phyloP scores from a whole-genome alignment of 2,329 filamentous ascomycete genomes.

The Sporothrix pseudoabietina region DNA sequence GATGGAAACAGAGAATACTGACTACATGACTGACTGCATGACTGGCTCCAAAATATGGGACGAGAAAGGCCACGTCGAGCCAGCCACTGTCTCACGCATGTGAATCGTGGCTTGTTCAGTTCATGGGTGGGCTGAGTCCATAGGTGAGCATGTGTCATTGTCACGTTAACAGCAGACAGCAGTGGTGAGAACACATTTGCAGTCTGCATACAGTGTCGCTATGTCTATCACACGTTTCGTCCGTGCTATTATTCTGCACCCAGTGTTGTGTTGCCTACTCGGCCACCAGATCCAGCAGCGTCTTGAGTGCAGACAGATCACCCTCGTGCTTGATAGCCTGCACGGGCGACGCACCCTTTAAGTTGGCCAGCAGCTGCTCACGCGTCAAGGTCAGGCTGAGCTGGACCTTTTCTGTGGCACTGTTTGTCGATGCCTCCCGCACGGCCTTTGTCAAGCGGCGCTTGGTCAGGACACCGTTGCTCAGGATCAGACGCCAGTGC shows the following conservation, averaged over 20 bases:
- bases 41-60: not conserved
- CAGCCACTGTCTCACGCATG: conserved; percentile 20
- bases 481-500: conserved; percentile 20
- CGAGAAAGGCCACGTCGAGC: not conserved
- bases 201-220: not conserved
- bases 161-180: not conserved
- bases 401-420: not conserved
- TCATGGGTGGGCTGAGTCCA: not conserved
- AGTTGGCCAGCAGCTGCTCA: conserved; percentile 14
- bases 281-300: conserved; percentile 11
- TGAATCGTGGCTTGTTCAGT: not conserved
- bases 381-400: conserved; percentile 9
- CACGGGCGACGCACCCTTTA: not conserved
- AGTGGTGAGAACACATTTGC: not conserved
- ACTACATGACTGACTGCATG: not conserved
- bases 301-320: conserved; percentile 1
- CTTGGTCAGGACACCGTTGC: conserved; percentile 24
- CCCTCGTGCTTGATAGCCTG: conserved; percentile 17
- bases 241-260: not conserved
- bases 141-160: not conserved
- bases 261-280: not conserved
- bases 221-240: not conserved
- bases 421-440: not conserved
- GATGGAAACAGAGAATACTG: not conserved
- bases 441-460: not conserved